These are phyloP conservation scores for Rhododendron molle DNA, from an alignment of 148 eudicot species.

Conservation along the genomic window DNA sequence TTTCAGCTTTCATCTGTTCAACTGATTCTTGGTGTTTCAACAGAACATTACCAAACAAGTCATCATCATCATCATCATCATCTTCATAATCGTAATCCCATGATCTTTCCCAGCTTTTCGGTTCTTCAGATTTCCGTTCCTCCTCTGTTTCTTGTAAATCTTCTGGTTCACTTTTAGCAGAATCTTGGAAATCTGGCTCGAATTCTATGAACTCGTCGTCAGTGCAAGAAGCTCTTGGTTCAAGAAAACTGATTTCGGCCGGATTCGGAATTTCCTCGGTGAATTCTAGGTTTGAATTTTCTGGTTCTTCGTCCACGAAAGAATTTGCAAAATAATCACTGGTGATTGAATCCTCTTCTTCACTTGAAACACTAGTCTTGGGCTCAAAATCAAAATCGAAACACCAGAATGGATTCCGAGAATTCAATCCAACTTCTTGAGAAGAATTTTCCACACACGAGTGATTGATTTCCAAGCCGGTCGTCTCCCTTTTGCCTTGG, in stretches of 20 bases:
- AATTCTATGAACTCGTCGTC: constrained; percentile 45
- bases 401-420: constrained; percentile 11
- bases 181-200: constrained; percentile 18
- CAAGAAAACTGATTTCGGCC: background rate
- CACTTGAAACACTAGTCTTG: constrained; percentile 22
- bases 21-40: constrained; percentile 57
- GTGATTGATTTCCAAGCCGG: background rate
- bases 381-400: constrained; percentile 12
- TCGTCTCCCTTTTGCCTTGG: constrained; percentile 1
- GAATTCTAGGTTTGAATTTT: background rate
- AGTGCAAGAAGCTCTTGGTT: background rate
- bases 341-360: constrained; percentile 13
- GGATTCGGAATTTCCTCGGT: background rate
- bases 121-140: background rate
- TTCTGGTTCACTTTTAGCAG: background rate
- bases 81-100: background rate
- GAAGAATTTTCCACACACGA: constrained; percentile 15
- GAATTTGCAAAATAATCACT: background rate
- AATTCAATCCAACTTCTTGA: constrained; percentile 19
- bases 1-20: constrained; percentile 71
- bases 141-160: background rate
- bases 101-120: background rate
- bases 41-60: constrained; percentile 47
- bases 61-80: background rate
- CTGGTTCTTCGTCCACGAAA: background rate